Evolutionary conservation across 371 early-diverging fungal species (phyloP).

Genomic region (Blastocladiella emersonii): DNA sequence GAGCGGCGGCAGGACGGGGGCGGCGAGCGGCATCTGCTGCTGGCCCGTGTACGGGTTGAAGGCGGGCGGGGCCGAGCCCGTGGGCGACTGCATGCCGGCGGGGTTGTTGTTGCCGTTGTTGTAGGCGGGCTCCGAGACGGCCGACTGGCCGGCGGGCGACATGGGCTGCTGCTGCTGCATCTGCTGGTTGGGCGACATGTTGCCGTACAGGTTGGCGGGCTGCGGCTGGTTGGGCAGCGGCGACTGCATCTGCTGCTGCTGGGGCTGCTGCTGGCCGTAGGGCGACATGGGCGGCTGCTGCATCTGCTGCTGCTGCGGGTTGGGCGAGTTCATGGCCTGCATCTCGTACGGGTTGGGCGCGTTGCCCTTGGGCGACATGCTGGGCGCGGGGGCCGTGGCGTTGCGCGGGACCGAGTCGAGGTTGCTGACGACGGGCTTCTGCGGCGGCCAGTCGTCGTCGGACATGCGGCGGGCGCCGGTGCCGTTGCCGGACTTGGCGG

Average conservation of each 20-base stretch:
- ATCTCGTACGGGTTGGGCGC: too few species aligned
- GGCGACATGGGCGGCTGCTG: too few species aligned
- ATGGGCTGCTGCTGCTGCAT: too few species aligned
- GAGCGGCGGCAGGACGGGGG: background rate
- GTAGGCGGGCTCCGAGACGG: too few species aligned
- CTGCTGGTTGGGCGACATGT: too few species aligned
- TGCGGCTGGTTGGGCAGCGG: background rate
- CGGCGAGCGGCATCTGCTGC: background rate
- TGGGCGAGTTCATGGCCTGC: too few species aligned
- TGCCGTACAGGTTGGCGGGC: too few species aligned
- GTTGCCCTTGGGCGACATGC: background rate
- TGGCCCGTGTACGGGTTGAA: background rate
- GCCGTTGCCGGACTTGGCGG: background rate
- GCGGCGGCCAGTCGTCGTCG: background rate
- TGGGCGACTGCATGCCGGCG: background rate
- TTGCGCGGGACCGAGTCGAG: background rate
- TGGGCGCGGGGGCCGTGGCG: background rate
- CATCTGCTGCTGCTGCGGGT: too few species aligned
- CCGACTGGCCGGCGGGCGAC: too few species aligned
- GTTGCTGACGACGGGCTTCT: background rate
- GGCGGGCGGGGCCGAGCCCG: background rate
- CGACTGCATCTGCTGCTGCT: too few species aligned
- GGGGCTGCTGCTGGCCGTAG: too few species aligned
- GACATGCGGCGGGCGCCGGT: background rate
- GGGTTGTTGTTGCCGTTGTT: too few species aligned